phyloP scores from a whole-genome alignment of 78 protist species.

The Mantamonas sphyraenae region DNA sequence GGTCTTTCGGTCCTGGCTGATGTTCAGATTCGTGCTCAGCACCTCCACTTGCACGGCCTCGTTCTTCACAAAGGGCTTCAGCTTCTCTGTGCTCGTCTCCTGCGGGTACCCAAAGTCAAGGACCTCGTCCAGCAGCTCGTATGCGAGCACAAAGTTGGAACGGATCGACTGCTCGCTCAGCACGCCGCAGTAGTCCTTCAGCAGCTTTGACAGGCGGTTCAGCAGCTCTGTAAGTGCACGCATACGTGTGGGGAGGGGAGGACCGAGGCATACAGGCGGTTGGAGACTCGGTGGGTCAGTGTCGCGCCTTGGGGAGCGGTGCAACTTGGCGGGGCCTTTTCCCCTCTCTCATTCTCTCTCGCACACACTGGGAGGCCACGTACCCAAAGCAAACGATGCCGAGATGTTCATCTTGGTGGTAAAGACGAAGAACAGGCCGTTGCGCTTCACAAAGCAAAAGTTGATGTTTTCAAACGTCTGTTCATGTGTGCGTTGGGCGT shows the following conservation, averaged over 20 bases:
- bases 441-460: constrained; percentile 43
- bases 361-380: no score
- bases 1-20: background rate
- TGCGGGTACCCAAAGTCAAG: constrained; percentile 72
- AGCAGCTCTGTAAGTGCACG: no score
- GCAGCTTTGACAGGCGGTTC: constrained; percentile 37
- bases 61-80: constrained; percentile 59
- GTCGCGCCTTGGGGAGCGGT: no score
- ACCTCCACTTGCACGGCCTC: constrained; percentile 15
- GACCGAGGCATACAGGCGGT: no score
- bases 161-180: constrained; percentile 69
- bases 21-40: background rate
- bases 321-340: no score
- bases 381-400: constrained; percentile 52
- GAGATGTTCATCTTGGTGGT: constrained; percentile 66
- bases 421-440: constrained; percentile 57
- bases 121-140: constrained; percentile 84
- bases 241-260: no score
- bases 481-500: background rate
- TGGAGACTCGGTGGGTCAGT: no score
- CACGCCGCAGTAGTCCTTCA: constrained; percentile 59
- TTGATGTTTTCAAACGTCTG: constrained; percentile 58
- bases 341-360: no score
- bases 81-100: constrained; percentile 60
- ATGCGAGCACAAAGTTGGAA: constrained; percentile 73